Evolutionary conservation across 768 basidiomycete genomes (phyloP).

Genomic region (Daedalea quercina): DNA sequence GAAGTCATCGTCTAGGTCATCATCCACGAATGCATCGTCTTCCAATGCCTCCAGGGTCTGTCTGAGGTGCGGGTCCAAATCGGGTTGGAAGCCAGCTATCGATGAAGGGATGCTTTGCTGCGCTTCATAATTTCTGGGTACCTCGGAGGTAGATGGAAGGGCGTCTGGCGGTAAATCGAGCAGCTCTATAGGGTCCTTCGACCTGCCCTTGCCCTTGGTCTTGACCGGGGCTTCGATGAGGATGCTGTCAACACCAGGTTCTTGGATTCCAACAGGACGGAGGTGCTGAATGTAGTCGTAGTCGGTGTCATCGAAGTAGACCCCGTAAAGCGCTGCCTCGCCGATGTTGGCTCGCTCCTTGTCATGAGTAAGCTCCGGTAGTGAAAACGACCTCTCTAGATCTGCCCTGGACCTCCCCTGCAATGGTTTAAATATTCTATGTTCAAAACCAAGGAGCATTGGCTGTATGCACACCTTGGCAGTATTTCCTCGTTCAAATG

Average conservation of each 20-base stretch:
- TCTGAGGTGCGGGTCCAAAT: constrained; percentile 93
- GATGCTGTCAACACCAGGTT: constrained; percentile 76
- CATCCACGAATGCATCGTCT: constrained; percentile 91
- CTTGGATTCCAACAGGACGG: constrained; percentile 65
- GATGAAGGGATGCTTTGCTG: constrained; percentile 77
- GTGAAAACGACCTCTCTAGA: constrained; percentile 53
- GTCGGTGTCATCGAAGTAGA: constrained; percentile 92
- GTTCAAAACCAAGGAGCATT: no score
- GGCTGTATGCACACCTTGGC: constrained; percentile 46
- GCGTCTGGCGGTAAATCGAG: constrained; percentile 61
- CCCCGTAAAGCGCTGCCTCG: constrained; percentile 82
- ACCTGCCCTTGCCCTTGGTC: constrained; percentile 35
- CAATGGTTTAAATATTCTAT: no score
- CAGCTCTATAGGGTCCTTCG: constrained; percentile 33
- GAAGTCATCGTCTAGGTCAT: constrained; percentile 66
- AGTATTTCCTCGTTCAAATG: constrained; percentile 64
- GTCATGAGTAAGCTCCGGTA: constrained; percentile 42
- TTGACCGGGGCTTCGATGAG: constrained; percentile 68
- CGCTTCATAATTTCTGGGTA: constrained; percentile 69
- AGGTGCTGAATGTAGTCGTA: constrained; percentile 99
- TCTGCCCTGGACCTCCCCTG: constrained; percentile 82
- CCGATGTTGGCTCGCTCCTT: constrained; percentile 54
- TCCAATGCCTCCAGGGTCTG: constrained; percentile 93
- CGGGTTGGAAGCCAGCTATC: constrained; percentile 85
- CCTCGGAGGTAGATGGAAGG: constrained; percentile 65